Evolutionary conservation across 306 rosid species (phyloP).

Genomic region (Elaeagnus macrophylla): DNA sequence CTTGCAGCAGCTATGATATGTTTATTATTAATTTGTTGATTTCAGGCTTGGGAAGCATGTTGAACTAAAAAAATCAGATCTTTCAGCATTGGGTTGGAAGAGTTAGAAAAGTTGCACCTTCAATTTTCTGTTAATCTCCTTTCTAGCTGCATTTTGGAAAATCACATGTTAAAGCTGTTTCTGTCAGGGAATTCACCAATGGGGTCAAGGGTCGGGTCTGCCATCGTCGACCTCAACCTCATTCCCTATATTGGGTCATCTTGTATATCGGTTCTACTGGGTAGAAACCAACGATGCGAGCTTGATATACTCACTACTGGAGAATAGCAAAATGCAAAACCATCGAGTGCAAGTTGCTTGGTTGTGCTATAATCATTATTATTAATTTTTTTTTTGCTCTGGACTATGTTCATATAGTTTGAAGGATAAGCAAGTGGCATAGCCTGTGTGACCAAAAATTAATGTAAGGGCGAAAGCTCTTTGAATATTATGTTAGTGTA

Average conservation of each 20-base stretch:
- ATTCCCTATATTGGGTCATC: neutral
- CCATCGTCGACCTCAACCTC: neutral
- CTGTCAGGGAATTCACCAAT: neutral
- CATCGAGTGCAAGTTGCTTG: neutral
- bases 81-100: slow-evolving; percentile 64
- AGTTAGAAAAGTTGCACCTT: slow-evolving; percentile 23
- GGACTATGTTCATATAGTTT: neutral
- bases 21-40: slow-evolving; percentile 6
- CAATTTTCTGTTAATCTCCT: neutral
- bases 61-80: slow-evolving; percentile 58
- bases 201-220: neutral
- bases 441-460: too few species aligned
- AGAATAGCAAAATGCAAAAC: neutral
- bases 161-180: too few species aligned
- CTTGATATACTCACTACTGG: neutral
- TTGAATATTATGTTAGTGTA: too few species aligned
- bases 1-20: neutral
- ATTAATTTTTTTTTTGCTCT: neutral
- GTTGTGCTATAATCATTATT: neutral
- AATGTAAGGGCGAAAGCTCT: too few species aligned
- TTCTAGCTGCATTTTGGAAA: too few species aligned
- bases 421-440: too few species aligned
- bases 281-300: neutral
- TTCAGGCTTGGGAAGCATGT: slow-evolving; percentile 75
- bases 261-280: too few species aligned